phyloP scores from a whole-genome alignment of 2,329 filamentous ascomycete genomes.

The Trichoderma aggressivum region DNA sequence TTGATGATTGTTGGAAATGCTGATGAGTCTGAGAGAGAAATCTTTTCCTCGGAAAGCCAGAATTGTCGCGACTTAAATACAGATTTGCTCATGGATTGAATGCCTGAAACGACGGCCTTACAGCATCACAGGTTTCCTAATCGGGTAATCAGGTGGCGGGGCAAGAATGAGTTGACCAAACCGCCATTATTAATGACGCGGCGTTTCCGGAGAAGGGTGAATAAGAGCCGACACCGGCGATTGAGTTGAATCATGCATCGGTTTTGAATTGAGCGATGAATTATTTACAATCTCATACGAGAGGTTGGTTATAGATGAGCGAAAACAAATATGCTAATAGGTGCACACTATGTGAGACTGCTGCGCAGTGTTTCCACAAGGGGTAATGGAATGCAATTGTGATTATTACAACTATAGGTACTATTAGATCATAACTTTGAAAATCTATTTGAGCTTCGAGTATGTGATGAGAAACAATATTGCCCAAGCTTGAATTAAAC shows the following conservation, averaged over 20 bases:
- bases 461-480: background rate
- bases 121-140: conserved; percentile 18
- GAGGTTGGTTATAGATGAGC: background rate
- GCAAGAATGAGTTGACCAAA: background rate
- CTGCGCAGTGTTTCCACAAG: background rate
- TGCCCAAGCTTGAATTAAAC: background rate
- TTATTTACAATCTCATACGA: background rate
- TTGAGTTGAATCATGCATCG: background rate
- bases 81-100: conserved; percentile 13
- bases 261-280: background rate
- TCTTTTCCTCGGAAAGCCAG: background rate
- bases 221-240: background rate
- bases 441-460: background rate
- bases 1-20: background rate
- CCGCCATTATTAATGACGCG: background rate
- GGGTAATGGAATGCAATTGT: background rate
- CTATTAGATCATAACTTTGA: background rate
- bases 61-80: conserved; percentile 18
- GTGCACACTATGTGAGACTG: background rate
- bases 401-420: background rate
- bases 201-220: background rate
- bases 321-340: background rate
- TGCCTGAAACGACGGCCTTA: conserved; percentile 22
- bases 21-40: background rate
- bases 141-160: conserved; percentile 14